These are phyloP conservation scores for Ramalina intermedia DNA, from an alignment of 495 filamentous ascomycete genomes.

Conservation along the genomic window DNA sequence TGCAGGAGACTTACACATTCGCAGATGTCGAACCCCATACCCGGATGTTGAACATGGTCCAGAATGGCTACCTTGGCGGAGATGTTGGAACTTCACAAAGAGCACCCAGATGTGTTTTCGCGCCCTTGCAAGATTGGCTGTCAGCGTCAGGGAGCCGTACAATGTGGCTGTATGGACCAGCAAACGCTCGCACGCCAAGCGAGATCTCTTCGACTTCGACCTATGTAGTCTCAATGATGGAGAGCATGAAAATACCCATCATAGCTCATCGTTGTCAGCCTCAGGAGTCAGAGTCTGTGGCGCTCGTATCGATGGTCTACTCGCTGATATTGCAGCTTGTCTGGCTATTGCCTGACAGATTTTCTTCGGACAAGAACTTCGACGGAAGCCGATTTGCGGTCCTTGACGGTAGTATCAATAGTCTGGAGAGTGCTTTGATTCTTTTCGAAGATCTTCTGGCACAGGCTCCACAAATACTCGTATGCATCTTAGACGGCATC, in stretches of 20 bases:
- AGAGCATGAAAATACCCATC: background rate
- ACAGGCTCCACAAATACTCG: slow-evolving; percentile 1
- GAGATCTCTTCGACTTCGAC: background rate
- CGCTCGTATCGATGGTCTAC: slow-evolving; percentile 30
- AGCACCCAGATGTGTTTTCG: too few relatives aligned
- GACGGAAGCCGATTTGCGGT: background rate
- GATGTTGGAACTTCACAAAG: too few relatives aligned
- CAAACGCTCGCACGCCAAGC: background rate
- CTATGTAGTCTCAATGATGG: background rate
- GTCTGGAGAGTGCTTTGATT: background rate
- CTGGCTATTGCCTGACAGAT: slow-evolving; percentile 18
- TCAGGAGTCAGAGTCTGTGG: slow-evolving; percentile 19
- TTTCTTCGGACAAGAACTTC: background rate
- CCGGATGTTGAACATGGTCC: too few relatives aligned
- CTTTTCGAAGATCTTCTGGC: slow-evolving; percentile 2
- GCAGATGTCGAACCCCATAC: too few relatives aligned
- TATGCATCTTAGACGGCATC: slow-evolving; percentile 4
- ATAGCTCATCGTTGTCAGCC: background rate
- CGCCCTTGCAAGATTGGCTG: background rate
- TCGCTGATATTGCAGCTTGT: slow-evolving; percentile 36
- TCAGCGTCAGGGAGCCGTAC: background rate
- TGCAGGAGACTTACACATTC: too few relatives aligned
- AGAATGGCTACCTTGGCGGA: too few relatives aligned
- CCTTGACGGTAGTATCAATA: slow-evolving; percentile 1
- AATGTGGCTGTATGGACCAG: background rate